phyloP scores from a whole-genome alignment of 2,329 filamentous ascomycete genomes.

The Colletotrichum sp. region DNA sequence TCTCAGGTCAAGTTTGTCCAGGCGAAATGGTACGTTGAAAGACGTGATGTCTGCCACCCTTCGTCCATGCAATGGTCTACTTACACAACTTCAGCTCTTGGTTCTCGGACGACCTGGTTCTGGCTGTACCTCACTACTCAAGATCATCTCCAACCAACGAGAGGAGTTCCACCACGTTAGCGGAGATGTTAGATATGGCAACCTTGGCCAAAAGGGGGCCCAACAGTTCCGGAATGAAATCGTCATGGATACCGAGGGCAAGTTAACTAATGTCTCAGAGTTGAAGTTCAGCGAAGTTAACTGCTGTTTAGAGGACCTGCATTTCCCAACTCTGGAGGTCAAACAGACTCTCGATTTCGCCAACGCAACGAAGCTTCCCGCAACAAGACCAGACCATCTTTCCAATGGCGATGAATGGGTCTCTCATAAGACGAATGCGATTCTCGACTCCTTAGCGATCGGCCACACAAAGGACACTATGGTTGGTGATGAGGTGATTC shows the following conservation, averaged over 20 bases:
- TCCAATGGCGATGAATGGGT: slow-evolving; percentile 21
- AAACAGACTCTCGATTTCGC: slow-evolving; percentile 72
- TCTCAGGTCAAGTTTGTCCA: neutral
- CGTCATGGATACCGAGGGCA: slow-evolving; percentile 34
- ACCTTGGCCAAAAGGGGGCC: slow-evolving; percentile 27
- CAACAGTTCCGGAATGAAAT: slow-evolving; percentile 30
- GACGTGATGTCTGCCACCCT: neutral
- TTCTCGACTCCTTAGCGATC: slow-evolving; percentile 66
- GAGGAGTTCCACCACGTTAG: slow-evolving; percentile 30
- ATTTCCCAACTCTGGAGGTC: slow-evolving; percentile 73
- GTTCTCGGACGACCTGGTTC: slow-evolving; percentile 35
- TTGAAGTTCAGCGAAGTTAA: neutral
- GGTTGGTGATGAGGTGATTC: slow-evolving; percentile 72
- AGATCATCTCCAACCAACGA: slow-evolving; percentile 32
- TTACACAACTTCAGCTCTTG: slow-evolving; percentile 26
- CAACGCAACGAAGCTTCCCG: slow-evolving; percentile 66
- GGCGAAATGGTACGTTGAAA: neutral
- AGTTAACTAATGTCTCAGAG: neutral
- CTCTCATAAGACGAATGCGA: slow-evolving; percentile 33
- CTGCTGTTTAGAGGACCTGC: slow-evolving; percentile 52
- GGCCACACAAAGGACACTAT: slow-evolving; percentile 70
- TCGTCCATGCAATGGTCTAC: neutral
- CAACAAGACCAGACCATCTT: slow-evolving; percentile 50
- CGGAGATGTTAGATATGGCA: slow-evolving; percentile 30
- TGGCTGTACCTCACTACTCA: slow-evolving; percentile 34